A percentile compares a stretch with the other conserved stretches of the same genome.
Conservation (phyloP, 768 basidiomycete genomes). For the Dacryopinax spathularia region DNA sequence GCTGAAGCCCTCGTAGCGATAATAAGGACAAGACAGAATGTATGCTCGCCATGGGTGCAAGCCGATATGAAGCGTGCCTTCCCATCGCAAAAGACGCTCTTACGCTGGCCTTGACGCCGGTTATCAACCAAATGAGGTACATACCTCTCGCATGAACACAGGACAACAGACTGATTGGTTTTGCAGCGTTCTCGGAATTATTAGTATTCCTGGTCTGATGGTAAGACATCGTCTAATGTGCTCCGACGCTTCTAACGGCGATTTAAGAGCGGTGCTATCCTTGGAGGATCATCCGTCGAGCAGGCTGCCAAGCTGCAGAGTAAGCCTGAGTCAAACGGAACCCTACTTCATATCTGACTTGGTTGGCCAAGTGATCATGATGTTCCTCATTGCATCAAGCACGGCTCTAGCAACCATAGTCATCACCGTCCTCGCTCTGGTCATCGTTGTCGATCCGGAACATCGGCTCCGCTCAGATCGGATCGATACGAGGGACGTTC, state of each 20-base stretch:
- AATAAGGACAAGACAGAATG: slow-evolving; percentile 76
- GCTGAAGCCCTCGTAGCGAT: slow-evolving; percentile 34
- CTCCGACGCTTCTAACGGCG: not conserved
- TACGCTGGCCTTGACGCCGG: slow-evolving; percentile 63
- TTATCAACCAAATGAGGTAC: slow-evolving; percentile 75
- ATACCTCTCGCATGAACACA: too few relatives aligned
- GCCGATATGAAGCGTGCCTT: slow-evolving; percentile 66
- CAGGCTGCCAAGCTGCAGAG: slow-evolving; percentile 75
- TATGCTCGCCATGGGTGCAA: slow-evolving; percentile 74
- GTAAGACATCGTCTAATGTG: not conserved
- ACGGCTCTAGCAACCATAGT: slow-evolving; percentile 57
- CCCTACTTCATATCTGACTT: not conserved
- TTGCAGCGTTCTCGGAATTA: slow-evolving; percentile 24
- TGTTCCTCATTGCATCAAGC: slow-evolving; percentile 80
- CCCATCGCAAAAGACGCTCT: slow-evolving; percentile 68
- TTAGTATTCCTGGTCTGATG: slow-evolving; percentile 24
- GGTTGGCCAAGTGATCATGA: slow-evolving; percentile 53
- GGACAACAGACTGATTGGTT: too few relatives aligned
- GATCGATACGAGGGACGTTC: slow-evolving; percentile 27
- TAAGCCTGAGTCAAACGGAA: slow-evolving; percentile 13
- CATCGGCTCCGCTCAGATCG: slow-evolving; percentile 51
- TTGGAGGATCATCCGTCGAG: slow-evolving; percentile 70
- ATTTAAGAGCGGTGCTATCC: slow-evolving; percentile 66
- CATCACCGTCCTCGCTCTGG: slow-evolving; percentile 45
- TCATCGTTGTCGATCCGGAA: slow-evolving; percentile 51